phyloP scores from a whole-genome alignment of 31 red algal genomes.

The Porphyra umbilicalis region DNA sequence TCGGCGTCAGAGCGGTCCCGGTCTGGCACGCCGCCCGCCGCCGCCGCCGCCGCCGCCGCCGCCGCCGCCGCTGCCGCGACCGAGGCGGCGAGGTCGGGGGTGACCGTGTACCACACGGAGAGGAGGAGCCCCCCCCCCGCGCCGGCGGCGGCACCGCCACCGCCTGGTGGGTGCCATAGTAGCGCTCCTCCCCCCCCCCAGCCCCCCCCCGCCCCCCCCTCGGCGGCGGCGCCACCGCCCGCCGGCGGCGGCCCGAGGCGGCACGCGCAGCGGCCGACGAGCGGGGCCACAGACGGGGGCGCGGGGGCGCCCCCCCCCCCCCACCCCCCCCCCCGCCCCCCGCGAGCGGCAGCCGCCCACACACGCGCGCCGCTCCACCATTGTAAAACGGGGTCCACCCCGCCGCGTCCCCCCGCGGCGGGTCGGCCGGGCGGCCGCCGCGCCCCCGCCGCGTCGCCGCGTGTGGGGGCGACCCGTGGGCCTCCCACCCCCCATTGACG shows the following conservation, averaged over 20 bases:
- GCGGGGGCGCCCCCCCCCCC: too few species aligned
- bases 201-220: background rate
- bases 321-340: background rate
- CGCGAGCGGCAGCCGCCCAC: slow-evolving; percentile 8
- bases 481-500: background rate
- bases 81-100: background rate
- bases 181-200: background rate
- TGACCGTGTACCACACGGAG: background rate
- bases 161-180: background rate
- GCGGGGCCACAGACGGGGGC: background rate
- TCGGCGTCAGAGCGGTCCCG: background rate
- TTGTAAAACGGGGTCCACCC: slow-evolving; percentile 62
- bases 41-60: background rate
- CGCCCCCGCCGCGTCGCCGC: background rate
- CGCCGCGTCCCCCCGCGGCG: background rate
- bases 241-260: background rate
- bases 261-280: background rate
- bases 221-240: background rate
- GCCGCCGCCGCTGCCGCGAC: background rate
- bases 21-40: background rate
- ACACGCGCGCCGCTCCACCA: slow-evolving; percentile 28
- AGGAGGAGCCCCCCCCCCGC: background rate
- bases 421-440: background rate
- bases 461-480: background rate
- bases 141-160: background rate